Evolutionary conservation across 352 stramenopile genomes (phyloP).

Genomic region (Globisporangium nodosum): DNA sequence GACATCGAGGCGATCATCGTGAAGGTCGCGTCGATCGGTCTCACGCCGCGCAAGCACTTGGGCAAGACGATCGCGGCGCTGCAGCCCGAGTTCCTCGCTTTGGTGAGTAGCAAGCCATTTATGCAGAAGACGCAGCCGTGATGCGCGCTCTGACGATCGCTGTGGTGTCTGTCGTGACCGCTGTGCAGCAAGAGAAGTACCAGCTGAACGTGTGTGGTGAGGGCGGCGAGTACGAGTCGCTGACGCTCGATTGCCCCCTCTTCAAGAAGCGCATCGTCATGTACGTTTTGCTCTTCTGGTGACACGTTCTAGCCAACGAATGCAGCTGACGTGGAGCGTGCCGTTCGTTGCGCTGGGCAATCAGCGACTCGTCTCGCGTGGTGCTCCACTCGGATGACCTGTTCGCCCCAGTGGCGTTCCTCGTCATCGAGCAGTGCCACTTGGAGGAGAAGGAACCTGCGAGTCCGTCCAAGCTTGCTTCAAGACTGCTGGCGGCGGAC

Average conservation of each 20-base stretch:
- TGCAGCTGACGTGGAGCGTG: not conserved
- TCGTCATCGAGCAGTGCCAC: constrained; percentile 89
- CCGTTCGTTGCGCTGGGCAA: constrained; percentile 6
- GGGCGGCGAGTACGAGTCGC: constrained; percentile 99
- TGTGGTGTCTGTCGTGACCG: not conserved
- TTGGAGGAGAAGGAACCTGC: constrained; percentile 81
- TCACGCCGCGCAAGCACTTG: constrained; percentile 83
- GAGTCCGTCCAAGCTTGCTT: constrained; percentile 29
- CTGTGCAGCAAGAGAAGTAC: constrained; percentile 88
- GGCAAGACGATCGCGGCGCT: constrained; percentile 85
- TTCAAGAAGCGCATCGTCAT: constrained; percentile 93
- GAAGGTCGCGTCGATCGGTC: constrained; percentile 92
- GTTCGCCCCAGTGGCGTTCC: constrained; percentile 89
- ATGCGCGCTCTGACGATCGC: not conserved
- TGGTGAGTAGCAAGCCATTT: constrained; percentile 40
- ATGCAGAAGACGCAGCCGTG: not conserved
- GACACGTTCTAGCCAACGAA: too few species aligned
- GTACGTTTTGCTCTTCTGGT: constrained; percentile 24
- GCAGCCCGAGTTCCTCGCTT: constrained; percentile 81
- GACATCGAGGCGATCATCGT: constrained; percentile 95
- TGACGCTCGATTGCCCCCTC: constrained; percentile 96
- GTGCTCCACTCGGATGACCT: constrained; percentile 90
- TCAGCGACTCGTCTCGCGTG: constrained; percentile 88
- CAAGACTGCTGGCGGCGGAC: constrained; percentile 18
- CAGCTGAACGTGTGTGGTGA: constrained; percentile 98